Evolutionary conservation across 805 yeast genomes (phyloP).

Genomic region (Candida dendrica): DNA sequence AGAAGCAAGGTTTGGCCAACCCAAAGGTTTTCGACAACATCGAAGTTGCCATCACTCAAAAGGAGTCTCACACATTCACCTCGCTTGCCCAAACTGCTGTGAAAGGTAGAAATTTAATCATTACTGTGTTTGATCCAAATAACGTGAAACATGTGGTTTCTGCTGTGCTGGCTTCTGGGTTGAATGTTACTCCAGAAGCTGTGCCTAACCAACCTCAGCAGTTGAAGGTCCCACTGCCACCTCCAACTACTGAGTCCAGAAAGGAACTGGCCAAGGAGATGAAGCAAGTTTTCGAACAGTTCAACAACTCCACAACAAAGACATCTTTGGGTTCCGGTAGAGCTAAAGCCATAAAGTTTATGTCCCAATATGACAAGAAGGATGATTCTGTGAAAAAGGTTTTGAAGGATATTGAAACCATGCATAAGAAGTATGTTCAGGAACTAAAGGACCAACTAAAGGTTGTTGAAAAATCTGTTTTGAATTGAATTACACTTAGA

Average conservation of each 20-base stretch:
- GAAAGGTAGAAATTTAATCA: slow-evolving; percentile 60
- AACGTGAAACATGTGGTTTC: slow-evolving; percentile 64
- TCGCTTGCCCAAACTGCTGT: slow-evolving; percentile 64
- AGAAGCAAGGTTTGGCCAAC: slow-evolving; percentile 64
- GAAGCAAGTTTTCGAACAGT: slow-evolving; percentile 60
- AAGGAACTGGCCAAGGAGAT: slow-evolving; percentile 47
- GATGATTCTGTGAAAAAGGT: slow-evolving; percentile 48
- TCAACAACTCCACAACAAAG: slow-evolving; percentile 42
- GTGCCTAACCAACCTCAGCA: slow-evolving; percentile 69
- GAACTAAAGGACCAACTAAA: slow-evolving; percentile 52
- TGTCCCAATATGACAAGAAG: slow-evolving; percentile 44
- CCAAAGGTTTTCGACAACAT: slow-evolving; percentile 60
- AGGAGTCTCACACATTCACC: slow-evolving; percentile 41
- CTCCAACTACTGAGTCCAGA: slow-evolving; percentile 62
- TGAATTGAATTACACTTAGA: slow-evolving; percentile 9
- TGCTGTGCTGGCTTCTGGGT: slow-evolving; percentile 57
- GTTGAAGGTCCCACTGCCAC: slow-evolving; percentile 67
- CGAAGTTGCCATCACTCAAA: slow-evolving; percentile 40
- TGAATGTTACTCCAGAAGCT: slow-evolving; percentile 74
- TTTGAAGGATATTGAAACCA: slow-evolving; percentile 55
- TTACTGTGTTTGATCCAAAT: slow-evolving; percentile 86
- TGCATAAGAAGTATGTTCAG: slow-evolving; percentile 58
- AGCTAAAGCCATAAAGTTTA: slow-evolving; percentile 46
- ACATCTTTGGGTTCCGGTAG: slow-evolving; percentile 52
- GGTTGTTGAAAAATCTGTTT: slow-evolving; percentile 41